Percentiles rank a stretch among this genome's conserved stretches.
These are phyloP conservation scores for Yarrowia osloensis DNA, from an alignment of 805 yeast species.

Conservation along the genomic window DNA sequence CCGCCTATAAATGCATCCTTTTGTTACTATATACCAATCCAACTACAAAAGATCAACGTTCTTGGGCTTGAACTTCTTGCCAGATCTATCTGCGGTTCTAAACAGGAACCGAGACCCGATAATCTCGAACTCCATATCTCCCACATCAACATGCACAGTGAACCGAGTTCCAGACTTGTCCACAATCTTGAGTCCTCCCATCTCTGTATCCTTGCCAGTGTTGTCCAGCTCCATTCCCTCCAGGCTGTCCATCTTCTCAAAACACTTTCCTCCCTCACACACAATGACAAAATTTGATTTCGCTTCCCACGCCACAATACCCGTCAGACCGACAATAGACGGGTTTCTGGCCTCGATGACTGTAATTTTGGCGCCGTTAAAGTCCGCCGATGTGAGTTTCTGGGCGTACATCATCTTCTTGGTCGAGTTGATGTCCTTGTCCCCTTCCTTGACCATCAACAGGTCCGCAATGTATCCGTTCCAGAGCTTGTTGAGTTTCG, in stretches of 20 bases:
- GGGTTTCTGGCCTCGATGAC: conserved; percentile 61
- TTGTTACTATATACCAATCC: neutral
- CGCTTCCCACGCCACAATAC: conserved; percentile 84
- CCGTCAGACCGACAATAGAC: conserved; percentile 60
- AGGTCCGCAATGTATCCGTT: conserved; percentile 63
- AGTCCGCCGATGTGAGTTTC: conserved; percentile 72
- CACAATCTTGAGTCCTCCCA: conserved; percentile 68
- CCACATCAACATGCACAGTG: conserved; percentile 39
- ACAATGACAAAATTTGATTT: conserved; percentile 69
- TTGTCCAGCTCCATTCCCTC: neutral
- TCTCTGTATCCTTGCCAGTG: conserved; percentile 37
- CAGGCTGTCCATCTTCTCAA: neutral
- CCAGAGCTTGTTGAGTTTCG: conserved; percentile 69
- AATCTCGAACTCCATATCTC: conserved; percentile 56
- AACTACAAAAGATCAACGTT: conserved; percentile 58
- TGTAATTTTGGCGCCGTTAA: conserved; percentile 68
- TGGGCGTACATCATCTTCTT: conserved; percentile 33
- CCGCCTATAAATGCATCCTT: neutral
- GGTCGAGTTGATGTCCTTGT: neutral
- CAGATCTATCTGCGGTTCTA: conserved; percentile 77
- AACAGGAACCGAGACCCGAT: conserved; percentile 78
- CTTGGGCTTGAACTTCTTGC: conserved; percentile 80
- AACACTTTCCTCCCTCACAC: conserved; percentile 45
- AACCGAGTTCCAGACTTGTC: conserved; percentile 71
- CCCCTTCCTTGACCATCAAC: conserved; percentile 40